These are phyloP conservation scores for Cercophora samala DNA, from an alignment of 495 filamentous ascomycete species.

Conservation along the genomic window DNA sequence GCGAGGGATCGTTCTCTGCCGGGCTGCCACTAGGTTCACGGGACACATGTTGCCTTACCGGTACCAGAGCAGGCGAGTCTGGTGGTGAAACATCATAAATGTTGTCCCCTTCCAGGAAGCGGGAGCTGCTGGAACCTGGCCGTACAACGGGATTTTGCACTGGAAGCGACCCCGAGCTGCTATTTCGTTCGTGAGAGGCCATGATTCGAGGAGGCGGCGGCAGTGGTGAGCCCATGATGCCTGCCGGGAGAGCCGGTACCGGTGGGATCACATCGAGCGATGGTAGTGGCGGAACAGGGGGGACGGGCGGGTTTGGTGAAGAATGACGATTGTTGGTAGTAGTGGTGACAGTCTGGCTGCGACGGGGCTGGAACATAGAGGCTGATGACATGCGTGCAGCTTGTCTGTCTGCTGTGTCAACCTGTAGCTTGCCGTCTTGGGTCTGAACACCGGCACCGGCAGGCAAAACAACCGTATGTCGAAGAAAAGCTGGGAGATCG, in stretches of 20 bases:
- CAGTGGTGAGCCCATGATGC: neutral
- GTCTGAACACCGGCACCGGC: conserved; percentile 18
- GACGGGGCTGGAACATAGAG: conserved; percentile 21
- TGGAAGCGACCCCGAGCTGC: conserved; percentile 18
- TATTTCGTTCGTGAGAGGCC: conserved; percentile 17
- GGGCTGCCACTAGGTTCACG: conserved; percentile 22
- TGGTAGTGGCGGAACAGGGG: conserved; percentile 29
- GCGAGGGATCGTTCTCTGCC: conserved; percentile 18
- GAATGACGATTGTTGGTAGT: conserved; percentile 15
- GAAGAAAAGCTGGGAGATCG: conserved; percentile 48
- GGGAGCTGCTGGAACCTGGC: conserved; percentile 26
- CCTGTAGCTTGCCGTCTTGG: neutral
- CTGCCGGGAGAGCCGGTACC: conserved; percentile 21
- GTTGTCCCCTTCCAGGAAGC: conserved; percentile 38
- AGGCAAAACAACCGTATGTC: conserved; percentile 36
- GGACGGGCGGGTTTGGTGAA: conserved; percentile 20
- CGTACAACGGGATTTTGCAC: conserved; percentile 8
- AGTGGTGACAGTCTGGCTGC: conserved; percentile 19
- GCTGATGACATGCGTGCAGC: conserved; percentile 14
- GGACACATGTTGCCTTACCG: conserved; percentile 16
- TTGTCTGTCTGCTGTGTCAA: conserved; percentile 2
- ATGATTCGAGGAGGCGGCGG: conserved; percentile 16
- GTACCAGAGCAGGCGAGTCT: conserved; percentile 37
- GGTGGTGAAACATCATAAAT: conserved; percentile 57
- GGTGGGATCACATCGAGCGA: conserved; percentile 21